Evolutionary conservation across 2,329 filamentous ascomycete species (phyloP).

Genomic region (Sclerotinia borealis): DNA sequence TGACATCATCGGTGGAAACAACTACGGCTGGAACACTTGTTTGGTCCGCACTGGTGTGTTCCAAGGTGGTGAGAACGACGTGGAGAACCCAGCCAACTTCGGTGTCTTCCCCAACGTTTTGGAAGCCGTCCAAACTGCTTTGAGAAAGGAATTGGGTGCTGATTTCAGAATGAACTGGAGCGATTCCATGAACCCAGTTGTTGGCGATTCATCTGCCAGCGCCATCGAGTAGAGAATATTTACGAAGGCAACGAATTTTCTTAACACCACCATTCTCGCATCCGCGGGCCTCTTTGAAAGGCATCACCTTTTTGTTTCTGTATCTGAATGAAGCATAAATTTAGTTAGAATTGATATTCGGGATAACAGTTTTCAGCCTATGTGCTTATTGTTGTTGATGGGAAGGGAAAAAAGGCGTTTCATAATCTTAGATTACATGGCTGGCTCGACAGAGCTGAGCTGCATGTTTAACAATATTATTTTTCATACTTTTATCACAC

Average conservation of each 20-base stretch:
- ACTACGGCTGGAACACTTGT: conserved; percentile 78
- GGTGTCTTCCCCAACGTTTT: conserved; percentile 70
- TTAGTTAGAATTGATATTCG: not conserved
- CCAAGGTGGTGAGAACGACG: conserved; percentile 62
- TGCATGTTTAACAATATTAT: not conserved
- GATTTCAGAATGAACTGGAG: conserved; percentile 71
- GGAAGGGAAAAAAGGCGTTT: conserved; percentile 3
- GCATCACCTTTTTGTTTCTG: not conserved
- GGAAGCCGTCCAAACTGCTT: conserved; percentile 61
- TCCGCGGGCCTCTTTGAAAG: not conserved
- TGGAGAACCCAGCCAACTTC: conserved; percentile 71
- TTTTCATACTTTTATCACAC: not conserved
- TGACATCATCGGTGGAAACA: conserved; percentile 71
- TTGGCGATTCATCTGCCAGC: conserved; percentile 45
- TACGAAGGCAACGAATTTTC: conserved; percentile 4
- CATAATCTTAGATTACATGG: not conserved
- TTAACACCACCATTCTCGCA: not conserved
- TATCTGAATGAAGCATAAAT: not conserved
- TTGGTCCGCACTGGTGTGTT: conserved; percentile 67
- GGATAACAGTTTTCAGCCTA: not conserved
- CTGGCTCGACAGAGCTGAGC: not conserved
- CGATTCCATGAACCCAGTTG: conserved; percentile 63
- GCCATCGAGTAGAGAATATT: conserved; percentile 44
- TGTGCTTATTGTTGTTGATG: conserved; percentile 1
- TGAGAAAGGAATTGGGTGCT: conserved; percentile 63